Evolutionary conservation across 805 yeast genomes (phyloP), one percentile per base, ranked within the genome.

Genomic region (Priceomyces haplophilus): DNA sequence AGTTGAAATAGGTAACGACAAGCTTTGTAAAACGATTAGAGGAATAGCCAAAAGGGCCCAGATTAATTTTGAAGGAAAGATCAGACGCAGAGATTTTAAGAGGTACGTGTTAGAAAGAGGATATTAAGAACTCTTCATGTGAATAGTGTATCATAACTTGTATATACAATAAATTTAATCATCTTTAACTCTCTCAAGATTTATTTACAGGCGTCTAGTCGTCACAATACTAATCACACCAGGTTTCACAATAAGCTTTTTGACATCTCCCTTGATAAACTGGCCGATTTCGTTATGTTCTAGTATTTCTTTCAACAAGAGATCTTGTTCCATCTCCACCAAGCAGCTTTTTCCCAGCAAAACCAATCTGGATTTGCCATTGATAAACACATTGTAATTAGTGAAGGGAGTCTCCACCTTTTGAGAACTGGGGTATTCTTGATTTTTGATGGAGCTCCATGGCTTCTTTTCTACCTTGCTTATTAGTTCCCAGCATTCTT

Each of bases 401-500:
- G 63, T 54, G 5, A 50, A 47, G 3, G 65, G 60, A 1, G 80
- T 64, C 30, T 65, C 73, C n/a, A 67, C 55, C 1, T 62, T 59
- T 45, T 72, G 73, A 0, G 61, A 41, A 6, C 55, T 54, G 1
- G 98, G 98, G 86, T 90, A 91, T n/a, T 56, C 60, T 44, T 80
- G 69, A 3, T 58, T 53, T 52, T 82, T 75, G 7, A 88, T 71
- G 0, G 88, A 73, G 2, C 55, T 51, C 76, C 81, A 72, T 32
- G 50, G 30, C 4, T 44, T 20, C 5, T 58, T 57, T 15, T 50
- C 48, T 2, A 33, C n/a, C 10, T 10, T 18, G 20, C 64, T 61
- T 2, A 82, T 53, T 2, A 57, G 49, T 45, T 83, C 88, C 81
- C 91, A 82, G 18, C 86, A 73, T 61, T 91, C 98, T 53, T 91